Base-by-base conservation (phyloP, 2,329 filamentous ascomycete species). In the Zymoseptoria brevis region DNA sequence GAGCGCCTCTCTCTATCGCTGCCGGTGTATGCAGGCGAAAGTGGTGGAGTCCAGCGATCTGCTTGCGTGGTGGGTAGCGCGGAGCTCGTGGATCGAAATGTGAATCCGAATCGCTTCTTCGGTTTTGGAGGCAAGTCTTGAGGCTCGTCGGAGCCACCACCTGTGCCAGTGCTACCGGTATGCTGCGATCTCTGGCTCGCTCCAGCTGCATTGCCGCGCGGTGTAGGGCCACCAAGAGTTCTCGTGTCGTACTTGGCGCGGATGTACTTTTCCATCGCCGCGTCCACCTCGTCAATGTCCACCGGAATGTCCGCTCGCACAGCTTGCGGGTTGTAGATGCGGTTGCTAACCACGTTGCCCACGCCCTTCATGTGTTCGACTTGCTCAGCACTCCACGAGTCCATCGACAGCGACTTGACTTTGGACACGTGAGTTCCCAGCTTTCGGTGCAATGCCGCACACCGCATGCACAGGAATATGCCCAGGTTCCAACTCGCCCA, bases 401-500 rank as follows among this genome's bases (percentile, higher is more conserved):
- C 94, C 92, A 99, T 97, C 75, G 89, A 97, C 77, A 99, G 76
- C 45, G 92, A 97, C 76, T 99, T 99, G 79, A 99, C 91, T 75
- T 99, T 99, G 66, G 92, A 96, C 64, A 99, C 90, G 75, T 99
- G 94, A 49, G 94, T 97, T 62, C 94, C 94, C 70, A 99, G 81
- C 77, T 97, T 97, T 71, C 94, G 89, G 79, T 99, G 94, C 71
- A 97, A 83, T 57, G 91, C 84, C 57, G 92, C 94, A 80, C 94
- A 99, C 73, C 94, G 90, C 89, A 99, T 95, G 77, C 94, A 99
- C 55, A 99, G 81, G 74, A 99, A 99, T 65, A 97, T 85, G 61
- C 94, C 94, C 76, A 99, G 79, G 89, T 96, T 96, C 92, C 92
- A 96, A 79, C 90, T 96, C 75, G 92, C 91, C 92, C 92, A 96